A percentile compares a stretch with the other conserved stretches of the same genome.
Evolutionary conservation across 768 basidiomycete species (phyloP).

Genomic region (Boletus patriciae): DNA sequence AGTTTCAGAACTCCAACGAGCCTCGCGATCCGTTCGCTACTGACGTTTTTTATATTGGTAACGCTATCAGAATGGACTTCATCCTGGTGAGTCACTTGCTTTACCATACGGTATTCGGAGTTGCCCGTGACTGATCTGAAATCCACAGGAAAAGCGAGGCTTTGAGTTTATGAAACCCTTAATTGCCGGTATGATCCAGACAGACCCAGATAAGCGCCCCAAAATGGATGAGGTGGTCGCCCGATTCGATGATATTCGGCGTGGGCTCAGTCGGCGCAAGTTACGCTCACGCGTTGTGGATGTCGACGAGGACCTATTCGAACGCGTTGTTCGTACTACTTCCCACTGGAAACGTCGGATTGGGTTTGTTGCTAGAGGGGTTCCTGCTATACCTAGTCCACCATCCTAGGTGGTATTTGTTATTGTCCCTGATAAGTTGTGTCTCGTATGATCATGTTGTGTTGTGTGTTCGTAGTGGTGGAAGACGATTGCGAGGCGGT

Average conservation of each 20-base stretch:
- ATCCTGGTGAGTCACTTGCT: not conserved
- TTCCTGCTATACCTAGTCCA: slow-evolving; percentile 18
- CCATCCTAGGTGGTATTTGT: not conserved
- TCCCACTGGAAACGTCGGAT: slow-evolving; percentile 30
- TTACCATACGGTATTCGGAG: not conserved
- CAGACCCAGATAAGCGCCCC: slow-evolving; percentile 36
- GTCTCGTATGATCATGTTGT: not conserved
- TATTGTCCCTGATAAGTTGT: too few relatives aligned
- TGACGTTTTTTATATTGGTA: not conserved
- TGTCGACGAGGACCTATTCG: slow-evolving; percentile 12
- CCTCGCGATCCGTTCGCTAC: not conserved
- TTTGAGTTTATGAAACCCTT: slow-evolving; percentile 36
- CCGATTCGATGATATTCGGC: slow-evolving; percentile 13
- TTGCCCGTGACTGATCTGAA: not conserved
- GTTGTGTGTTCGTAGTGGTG: too few relatives aligned
- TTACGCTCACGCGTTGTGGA: slow-evolving; percentile 31
- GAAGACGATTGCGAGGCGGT: too few relatives aligned
- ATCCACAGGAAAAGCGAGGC: not conserved
- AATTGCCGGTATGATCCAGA: slow-evolving; percentile 37
- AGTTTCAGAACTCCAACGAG: not conserved
- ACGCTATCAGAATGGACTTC: not conserved
- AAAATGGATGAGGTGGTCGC: slow-evolving; percentile 37
- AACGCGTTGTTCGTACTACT: slow-evolving; percentile 8
- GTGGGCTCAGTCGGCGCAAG: slow-evolving; percentile 6
- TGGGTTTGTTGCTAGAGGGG: slow-evolving; percentile 7